Evolutionary conservation across 768 basidiomycete species (phyloP).

Genomic region (Tremella yokohamensis): DNA sequence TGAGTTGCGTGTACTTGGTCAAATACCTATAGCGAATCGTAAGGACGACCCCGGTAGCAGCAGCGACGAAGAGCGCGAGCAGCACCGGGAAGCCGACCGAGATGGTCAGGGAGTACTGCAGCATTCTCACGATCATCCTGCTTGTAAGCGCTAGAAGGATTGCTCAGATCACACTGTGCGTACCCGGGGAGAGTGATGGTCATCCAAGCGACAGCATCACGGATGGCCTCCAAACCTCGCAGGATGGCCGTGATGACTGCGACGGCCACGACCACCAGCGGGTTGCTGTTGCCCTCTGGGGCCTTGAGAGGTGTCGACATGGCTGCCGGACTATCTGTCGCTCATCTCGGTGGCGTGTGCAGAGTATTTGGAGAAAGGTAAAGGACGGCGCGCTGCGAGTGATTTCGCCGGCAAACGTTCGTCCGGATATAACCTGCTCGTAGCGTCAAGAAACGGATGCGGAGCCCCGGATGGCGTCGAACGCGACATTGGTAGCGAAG

Average conservation of each 20-base stretch:
- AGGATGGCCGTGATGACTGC: slow-evolving; percentile 47
- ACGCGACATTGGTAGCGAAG: background rate
- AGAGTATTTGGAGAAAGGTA: background rate
- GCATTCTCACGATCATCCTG: slow-evolving; percentile 46
- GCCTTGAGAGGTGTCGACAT: slow-evolving; percentile 3
- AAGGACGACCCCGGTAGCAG: slow-evolving; percentile 68
- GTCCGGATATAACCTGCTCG: background rate
- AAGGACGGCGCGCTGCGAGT: background rate
- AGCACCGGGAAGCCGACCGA: slow-evolving; percentile 91
- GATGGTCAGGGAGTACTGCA: slow-evolving; percentile 50
- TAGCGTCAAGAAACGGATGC: background rate
- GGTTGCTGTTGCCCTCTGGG: slow-evolving; percentile 30
- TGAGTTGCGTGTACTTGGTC: slow-evolving; percentile 52
- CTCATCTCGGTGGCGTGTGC: background rate
- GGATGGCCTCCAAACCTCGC: slow-evolving; percentile 42
- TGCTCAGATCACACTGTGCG: background rate
- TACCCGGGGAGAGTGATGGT: slow-evolving; percentile 78
- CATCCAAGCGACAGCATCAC: slow-evolving; percentile 63
- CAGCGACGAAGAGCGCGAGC: slow-evolving; percentile 67
- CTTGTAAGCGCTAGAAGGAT: slow-evolving; percentile 5
- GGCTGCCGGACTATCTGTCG: background rate
- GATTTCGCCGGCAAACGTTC: background rate
- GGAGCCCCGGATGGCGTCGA: background rate
- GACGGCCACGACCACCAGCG: slow-evolving; percentile 41
- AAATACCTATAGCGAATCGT: slow-evolving; percentile 64